Evolutionary conservation across 805 yeast genomes (phyloP).

Genomic region (Citeromyces matritensis): DNA sequence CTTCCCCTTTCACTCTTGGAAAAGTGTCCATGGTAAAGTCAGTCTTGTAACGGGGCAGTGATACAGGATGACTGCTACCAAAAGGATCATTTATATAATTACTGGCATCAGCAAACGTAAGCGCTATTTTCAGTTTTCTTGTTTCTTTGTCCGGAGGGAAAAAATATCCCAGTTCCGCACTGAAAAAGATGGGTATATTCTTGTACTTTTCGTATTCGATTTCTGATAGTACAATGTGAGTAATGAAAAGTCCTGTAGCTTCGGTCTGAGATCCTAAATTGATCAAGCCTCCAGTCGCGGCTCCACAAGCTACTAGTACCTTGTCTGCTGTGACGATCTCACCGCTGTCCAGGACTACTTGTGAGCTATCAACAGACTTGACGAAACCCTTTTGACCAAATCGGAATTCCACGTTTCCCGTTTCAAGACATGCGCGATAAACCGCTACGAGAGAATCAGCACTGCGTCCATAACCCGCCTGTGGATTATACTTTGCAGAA

Average conservation of each 20-base stretch:
- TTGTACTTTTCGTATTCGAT: conserved; percentile 18
- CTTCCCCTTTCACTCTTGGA: conserved; percentile 10
- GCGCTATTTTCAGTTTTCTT: conserved; percentile 19
- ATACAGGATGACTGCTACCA: conserved; percentile 7
- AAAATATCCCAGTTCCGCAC: conserved; percentile 25
- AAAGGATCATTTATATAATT: conserved; percentile 12
- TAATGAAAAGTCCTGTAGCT: conserved; percentile 19
- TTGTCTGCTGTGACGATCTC: conserved; percentile 11
- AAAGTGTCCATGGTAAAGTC: conserved; percentile 15
- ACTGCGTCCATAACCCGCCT: conserved; percentile 15
- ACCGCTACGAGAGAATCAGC: conserved; percentile 10
- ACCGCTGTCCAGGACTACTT: conserved; percentile 10
- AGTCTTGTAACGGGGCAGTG: conserved; percentile 17
- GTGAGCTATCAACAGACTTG: conserved; percentile 2
- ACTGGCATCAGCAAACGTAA: conserved; percentile 10
- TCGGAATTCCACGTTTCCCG: conserved; percentile 8
- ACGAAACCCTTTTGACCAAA: conserved; percentile 8
- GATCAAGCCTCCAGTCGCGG: conserved; percentile 17
- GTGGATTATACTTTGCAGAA: conserved; percentile 9
- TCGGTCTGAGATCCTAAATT: conserved; percentile 14
- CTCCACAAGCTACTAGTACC: conserved; percentile 20
- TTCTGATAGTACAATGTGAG: conserved; percentile 19
- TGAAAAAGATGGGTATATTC: conserved; percentile 24
- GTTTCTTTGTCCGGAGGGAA: conserved; percentile 28
- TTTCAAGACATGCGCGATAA: conserved; percentile 5